Evolutionary conservation across 306 rosid species (phyloP).

Genomic region (Castanea mollissima): DNA sequence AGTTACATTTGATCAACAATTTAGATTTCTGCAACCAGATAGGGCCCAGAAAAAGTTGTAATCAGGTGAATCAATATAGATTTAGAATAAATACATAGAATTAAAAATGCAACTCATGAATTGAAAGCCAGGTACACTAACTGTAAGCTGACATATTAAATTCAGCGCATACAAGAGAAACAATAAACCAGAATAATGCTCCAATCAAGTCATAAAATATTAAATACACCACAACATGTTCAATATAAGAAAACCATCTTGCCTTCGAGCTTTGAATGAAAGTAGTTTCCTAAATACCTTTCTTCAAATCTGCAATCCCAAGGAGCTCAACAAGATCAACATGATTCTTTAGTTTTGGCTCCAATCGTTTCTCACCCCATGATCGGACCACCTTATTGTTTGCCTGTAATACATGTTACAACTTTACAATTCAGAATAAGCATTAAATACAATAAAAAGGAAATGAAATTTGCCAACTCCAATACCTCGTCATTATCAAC

Average conservation of each 20-base stretch:
- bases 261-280: neutral
- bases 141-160: neutral
- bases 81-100: neutral
- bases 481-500: slow-evolving; percentile 73
- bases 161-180: neutral
- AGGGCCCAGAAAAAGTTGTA: neutral
- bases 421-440: neutral
- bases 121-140: neutral
- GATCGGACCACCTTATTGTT: slow-evolving; percentile 71
- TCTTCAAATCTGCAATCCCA: slow-evolving; percentile 68
- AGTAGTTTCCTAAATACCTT: slow-evolving; percentile 37
- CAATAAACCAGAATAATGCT: neutral
- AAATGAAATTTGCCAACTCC: neutral
- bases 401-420: slow-evolving; percentile 40
- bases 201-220: neutral
- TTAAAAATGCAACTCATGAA: neutral
- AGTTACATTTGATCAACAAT: too few relatives aligned
- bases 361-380: slow-evolving; percentile 81
- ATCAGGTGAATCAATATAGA: neutral
- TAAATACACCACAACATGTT: neutral
- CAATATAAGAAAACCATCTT: neutral
- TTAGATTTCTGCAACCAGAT: too few relatives aligned
- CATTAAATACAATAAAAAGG: neutral
- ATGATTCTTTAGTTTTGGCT: slow-evolving; percentile 84
- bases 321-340: slow-evolving; percentile 85